Evolutionary conservation across 441 rosid genomes (phyloP).

Genomic region (Daphne laureola): DNA sequence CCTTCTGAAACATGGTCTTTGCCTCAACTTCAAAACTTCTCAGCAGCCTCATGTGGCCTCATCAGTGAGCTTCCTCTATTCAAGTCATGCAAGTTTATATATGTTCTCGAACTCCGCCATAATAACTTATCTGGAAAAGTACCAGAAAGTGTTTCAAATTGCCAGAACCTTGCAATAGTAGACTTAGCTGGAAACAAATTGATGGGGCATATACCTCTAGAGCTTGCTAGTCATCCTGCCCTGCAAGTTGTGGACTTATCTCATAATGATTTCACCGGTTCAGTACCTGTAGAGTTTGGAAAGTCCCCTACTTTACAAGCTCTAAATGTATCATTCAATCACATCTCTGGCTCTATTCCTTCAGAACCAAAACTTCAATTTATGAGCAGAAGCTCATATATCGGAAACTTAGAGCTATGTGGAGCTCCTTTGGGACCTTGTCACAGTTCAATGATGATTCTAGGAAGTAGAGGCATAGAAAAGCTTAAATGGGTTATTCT

Average conservation of each 20-base stretch:
- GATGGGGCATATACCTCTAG: slow-evolving; percentile 48
- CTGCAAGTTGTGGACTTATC: slow-evolving; percentile 58
- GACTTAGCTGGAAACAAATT: slow-evolving; percentile 50
- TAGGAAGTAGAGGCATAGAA: slow-evolving; percentile 43
- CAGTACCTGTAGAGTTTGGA: slow-evolving; percentile 48
- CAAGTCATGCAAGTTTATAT: slow-evolving; percentile 47
- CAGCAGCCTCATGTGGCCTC: slow-evolving; percentile 60
- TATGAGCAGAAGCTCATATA: slow-evolving; percentile 60
- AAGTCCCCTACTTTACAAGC: slow-evolving; percentile 34
- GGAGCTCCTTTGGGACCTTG: slow-evolving; percentile 73
- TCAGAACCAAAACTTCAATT: slow-evolving; percentile 36
- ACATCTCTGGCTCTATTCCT: slow-evolving; percentile 58
- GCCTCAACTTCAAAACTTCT: slow-evolving; percentile 69
- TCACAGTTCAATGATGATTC: slow-evolving; percentile 30
- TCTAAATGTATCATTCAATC: slow-evolving; percentile 56
- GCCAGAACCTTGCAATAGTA: slow-evolving; percentile 41
- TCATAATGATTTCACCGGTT: slow-evolving; percentile 56
- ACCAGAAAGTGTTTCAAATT: slow-evolving; percentile 46
- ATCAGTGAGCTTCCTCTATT: slow-evolving; percentile 58
- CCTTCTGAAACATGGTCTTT: slow-evolving; percentile 55
- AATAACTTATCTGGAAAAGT: slow-evolving; percentile 51
- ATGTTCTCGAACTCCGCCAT: slow-evolving; percentile 48
- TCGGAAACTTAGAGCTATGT: slow-evolving; percentile 69
- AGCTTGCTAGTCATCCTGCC: slow-evolving; percentile 43
- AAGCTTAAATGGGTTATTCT: slow-evolving; percentile 49